Base-by-base conservation (phyloP, 164 flowering plant genomes). In the Stephania cephalantha region DNA sequence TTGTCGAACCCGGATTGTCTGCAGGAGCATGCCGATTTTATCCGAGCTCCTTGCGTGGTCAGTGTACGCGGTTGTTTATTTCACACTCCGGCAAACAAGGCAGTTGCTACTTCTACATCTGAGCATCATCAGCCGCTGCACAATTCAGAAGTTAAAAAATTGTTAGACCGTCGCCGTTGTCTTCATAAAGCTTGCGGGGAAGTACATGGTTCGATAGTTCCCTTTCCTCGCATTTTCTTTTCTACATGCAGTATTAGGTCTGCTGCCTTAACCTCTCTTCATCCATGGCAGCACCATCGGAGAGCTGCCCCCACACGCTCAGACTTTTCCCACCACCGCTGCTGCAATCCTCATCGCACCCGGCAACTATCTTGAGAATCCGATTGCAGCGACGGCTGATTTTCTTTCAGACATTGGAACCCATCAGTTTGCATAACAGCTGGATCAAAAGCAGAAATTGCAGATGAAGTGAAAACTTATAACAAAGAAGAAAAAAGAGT, bases 271-370 rank as follows among this genome's bases (percentile, higher is more conserved):
- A 88, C 85, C 91, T 86, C 82, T 91, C 76, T 29, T 88, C 88
- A 76, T 81, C 87, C 1, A 86, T 82, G 79, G 88, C 93, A n/a
- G 83, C 91, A 5, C 91, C 91, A 78, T 90, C 94, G 0, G 94
- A 93, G 58, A 91, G 89, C 79, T 93, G 97, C n/a, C 84, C 95
- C 89, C 90, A 90, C 17, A 88, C 96, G 45, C 93, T 93, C 44
- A 84, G 86, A 53, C 89, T 83, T 80, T 90, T 91, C 9, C 90
- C 90, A 3, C 90, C 89, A 72, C 85, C 87, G 63, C 94, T 85
- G 83, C 87, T 87, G 68, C 86, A 85, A 46, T 87, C 92, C 70
- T 88, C 94, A 35, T 90, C 97, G 76, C 88, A 90, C 13, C 94
- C 93, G 6, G 98, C 96, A 70, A 91, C 88, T 10, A 88, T 85